Evolutionary conservation across 768 basidiomycete species (phyloP).

Genomic region (Agrocybe praecox): DNA sequence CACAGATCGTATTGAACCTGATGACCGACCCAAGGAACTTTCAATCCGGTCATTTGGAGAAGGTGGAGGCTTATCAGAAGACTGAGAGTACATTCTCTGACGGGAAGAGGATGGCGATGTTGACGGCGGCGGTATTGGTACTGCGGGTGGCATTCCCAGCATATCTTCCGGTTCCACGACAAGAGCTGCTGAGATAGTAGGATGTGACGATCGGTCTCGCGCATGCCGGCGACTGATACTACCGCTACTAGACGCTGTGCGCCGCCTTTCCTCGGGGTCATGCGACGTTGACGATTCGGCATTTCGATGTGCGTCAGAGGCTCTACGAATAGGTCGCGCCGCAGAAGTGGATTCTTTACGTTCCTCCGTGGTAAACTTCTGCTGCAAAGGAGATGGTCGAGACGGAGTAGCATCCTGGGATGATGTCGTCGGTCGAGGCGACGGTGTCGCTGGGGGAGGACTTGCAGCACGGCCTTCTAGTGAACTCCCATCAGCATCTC

Average conservation of each 20-base stretch:
- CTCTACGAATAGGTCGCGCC: background rate
- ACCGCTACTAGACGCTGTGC: background rate
- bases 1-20: conserved; percentile 31
- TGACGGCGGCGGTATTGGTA: background rate
- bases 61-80: background rate
- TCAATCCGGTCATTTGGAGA: background rate
- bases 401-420: background rate
- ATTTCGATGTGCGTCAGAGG: background rate
- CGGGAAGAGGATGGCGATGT: background rate
- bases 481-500: background rate
- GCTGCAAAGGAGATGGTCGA: background rate
- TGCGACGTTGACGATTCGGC: background rate
- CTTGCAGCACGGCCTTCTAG: background rate
- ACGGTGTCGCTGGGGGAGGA: background rate
- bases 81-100: background rate
- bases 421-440: background rate
- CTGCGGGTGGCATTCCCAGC: background rate
- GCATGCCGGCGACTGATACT: background rate
- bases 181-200: background rate
- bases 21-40: conserved; percentile 20
- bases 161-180: background rate
- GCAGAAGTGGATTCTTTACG: background rate
- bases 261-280: background rate
- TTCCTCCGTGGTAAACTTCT: too few species aligned
- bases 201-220: background rate